Base-by-base conservation (phyloP, 1,284 basidiomycete species). In the Ustilago loliicola region DNA sequence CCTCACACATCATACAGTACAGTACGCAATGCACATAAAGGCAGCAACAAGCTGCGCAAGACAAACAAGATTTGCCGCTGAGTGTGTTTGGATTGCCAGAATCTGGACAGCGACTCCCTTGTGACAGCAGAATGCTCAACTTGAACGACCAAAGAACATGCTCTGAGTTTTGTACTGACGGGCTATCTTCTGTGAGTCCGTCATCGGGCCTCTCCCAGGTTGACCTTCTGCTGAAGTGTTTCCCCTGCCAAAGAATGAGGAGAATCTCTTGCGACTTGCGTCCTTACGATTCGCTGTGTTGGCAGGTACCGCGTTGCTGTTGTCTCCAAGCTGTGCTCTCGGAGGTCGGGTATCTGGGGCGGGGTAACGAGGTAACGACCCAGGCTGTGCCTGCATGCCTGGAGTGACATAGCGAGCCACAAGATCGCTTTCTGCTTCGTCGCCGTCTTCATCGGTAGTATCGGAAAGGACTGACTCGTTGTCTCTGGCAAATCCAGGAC, bases 381-480 rank as follows among this genome's bases (percentile, higher is more conserved):
- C 27, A 45, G 42, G 21, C 42, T 45, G 19, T 50, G 25, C 11
- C 48, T 50, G 48, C 27, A 29, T 29, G 25, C 25, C n/a, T 5
- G 48, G 25, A 19, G 48, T 29, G 23, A 50, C 48, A 50, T 27
- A 50, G 23, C 32, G 29, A 3, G 55, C 30, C n/a, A 52, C 19
- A 23, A 36, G 21, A 17, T 60, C 51, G 56, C 56, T 54, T 8
- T 15, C 36, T 6, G 5, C 13, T 48, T 40, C 34, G 34, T 23
- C 61, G 6, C 58, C 74, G 32, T 77, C 74, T 60, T 77, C 74
- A 42, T 77, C 74, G 1, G 74, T 77, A 2, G 74, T 77, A 42
- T 77, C 69, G 1, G 74, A 77, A 0, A 77, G 61, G 15, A 77
- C 51, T n/a, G 74, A 77, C 27, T 77, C 74, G 17, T 58, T 30